phyloP scores from a whole-genome alignment of 176 grass and related monocot genomes.

The Musa itinerans region DNA sequence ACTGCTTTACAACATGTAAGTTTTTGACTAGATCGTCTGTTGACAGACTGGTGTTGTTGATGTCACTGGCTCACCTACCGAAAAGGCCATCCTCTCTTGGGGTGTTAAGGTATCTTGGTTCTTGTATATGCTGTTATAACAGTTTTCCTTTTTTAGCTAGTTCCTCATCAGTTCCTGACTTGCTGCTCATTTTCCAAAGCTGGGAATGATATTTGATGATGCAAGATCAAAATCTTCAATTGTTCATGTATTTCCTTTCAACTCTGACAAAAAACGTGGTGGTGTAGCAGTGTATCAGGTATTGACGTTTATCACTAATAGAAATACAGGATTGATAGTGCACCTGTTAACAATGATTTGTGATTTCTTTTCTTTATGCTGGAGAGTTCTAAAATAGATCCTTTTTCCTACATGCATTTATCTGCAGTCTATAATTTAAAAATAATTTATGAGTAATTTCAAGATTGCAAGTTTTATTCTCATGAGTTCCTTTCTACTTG shows the following conservation, averaged over 20 bases:
- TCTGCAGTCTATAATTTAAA: no score
- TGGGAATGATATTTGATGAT: slow-evolving; percentile 86
- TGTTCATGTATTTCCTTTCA: slow-evolving; percentile 87
- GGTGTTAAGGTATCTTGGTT: slow-evolving; percentile 52
- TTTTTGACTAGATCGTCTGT: not conserved
- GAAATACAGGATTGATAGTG: not conserved
- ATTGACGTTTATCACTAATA: slow-evolving; percentile 25
- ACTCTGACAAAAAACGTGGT: slow-evolving; percentile 89
- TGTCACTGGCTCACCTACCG: slow-evolving; percentile 89
- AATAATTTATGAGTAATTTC: no score
- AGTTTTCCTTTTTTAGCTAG: slow-evolving; percentile 13
- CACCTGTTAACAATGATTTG: not conserved
- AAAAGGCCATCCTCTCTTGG: slow-evolving; percentile 92
- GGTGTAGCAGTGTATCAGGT: slow-evolving; percentile 84
- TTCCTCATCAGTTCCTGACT: slow-evolving; percentile 23
- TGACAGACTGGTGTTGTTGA: slow-evolving; percentile 27
- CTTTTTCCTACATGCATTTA: no score
- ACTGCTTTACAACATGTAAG: not conserved
- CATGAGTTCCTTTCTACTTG: slow-evolving; percentile 8
- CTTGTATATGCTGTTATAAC: slow-evolving; percentile 5
- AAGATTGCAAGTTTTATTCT: not conserved
- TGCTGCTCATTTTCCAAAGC: slow-evolving; percentile 28
- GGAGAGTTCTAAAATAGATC: not conserved
- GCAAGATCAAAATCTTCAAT: slow-evolving; percentile 70
- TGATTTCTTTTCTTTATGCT: not conserved